Percentiles rank a stretch among this genome's conserved stretches.
Evolutionary conservation across 305 asterid genomes (phyloP).

Genomic region (Nicotiana rustica): DNA sequence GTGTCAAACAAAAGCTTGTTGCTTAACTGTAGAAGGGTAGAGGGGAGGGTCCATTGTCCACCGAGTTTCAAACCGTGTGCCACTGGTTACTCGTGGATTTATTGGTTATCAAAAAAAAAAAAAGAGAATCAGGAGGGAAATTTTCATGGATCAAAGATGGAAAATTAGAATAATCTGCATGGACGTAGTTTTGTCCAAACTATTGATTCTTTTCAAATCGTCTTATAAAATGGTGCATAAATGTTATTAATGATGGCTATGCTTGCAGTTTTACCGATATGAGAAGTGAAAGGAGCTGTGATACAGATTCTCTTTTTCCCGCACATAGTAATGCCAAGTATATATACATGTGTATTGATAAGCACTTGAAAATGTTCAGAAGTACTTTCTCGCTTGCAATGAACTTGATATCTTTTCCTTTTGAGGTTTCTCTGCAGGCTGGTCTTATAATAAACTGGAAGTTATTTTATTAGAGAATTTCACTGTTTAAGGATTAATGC

Average conservation of each 20-base stretch:
- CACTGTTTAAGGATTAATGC: not conserved
- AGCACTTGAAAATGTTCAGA: slow-evolving; percentile 15
- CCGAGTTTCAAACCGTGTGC: not conserved
- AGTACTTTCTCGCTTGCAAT: slow-evolving; percentile 2
- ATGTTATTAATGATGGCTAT: not conserved
- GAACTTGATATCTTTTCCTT: slow-evolving; percentile 26
- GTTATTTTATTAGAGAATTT: not conserved
- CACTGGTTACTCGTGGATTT: not conserved
- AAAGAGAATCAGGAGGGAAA: not conserved
- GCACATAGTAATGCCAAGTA: not conserved
- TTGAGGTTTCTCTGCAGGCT: slow-evolving; percentile 22
- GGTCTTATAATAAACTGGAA: not conserved
- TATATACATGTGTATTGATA: not conserved
- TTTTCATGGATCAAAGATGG: not conserved
- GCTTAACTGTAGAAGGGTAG: not conserved
- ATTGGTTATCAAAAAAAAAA: not conserved
- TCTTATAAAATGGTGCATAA: not conserved
- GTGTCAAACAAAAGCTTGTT: not conserved
- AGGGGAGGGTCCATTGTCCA: not conserved
- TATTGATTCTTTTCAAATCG: slow-evolving; percentile 8
- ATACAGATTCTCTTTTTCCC: not conserved
- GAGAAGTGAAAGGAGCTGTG: not conserved
- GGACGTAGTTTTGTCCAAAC: not conserved
- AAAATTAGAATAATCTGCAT: not conserved
- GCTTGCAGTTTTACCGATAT: not conserved